Conservation (phyloP, 2,329 filamentous ascomycete species). For the Annulohypoxylon truncatum region DNA sequence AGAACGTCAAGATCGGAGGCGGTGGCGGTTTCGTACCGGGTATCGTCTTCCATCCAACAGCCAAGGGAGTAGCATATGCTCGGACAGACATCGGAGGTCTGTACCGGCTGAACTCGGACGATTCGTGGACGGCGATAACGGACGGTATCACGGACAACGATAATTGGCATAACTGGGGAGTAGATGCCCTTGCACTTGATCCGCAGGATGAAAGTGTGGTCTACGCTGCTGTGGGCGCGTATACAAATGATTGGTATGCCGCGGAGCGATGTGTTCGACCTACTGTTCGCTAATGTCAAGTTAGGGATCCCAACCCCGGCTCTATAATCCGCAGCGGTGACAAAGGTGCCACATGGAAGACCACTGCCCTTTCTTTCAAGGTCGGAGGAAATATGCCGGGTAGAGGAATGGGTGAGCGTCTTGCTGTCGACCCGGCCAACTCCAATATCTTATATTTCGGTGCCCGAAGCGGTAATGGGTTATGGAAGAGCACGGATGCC, state of each 20-base stretch:
- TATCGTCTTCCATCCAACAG: constrained; percentile 67
- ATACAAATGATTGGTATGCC: constrained; percentile 66
- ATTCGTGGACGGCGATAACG: constrained; percentile 66
- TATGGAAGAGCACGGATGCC: constrained; percentile 68
- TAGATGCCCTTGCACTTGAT: constrained; percentile 68
- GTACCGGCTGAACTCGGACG: constrained; percentile 65
- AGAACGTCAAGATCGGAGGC: constrained; percentile 64
- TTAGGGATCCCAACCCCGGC: constrained; percentile 65
- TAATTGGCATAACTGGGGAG: constrained; percentile 66
- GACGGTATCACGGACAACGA: constrained; percentile 58
- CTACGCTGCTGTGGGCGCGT: constrained; percentile 67
- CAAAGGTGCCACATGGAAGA: constrained; percentile 63
- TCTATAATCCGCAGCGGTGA: constrained; percentile 66
- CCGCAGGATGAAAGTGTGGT: constrained; percentile 63
- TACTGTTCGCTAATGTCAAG: not conserved
- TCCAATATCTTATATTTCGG: constrained; percentile 69
- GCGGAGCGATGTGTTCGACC: not conserved
- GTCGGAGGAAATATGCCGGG: constrained; percentile 72
- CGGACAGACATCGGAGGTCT: constrained; percentile 69
- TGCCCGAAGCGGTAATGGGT: constrained; percentile 67
- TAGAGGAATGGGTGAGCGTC: constrained; percentile 67
- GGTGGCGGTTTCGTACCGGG: constrained; percentile 68
- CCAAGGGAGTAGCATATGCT: constrained; percentile 64
- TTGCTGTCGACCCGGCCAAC: constrained; percentile 68
- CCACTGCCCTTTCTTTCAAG: constrained; percentile 66